These are phyloP conservation scores for Penicillium sclerotiorum DNA, from an alignment of 2,329 filamentous ascomycete genomes.

Conservation along the genomic window DNA sequence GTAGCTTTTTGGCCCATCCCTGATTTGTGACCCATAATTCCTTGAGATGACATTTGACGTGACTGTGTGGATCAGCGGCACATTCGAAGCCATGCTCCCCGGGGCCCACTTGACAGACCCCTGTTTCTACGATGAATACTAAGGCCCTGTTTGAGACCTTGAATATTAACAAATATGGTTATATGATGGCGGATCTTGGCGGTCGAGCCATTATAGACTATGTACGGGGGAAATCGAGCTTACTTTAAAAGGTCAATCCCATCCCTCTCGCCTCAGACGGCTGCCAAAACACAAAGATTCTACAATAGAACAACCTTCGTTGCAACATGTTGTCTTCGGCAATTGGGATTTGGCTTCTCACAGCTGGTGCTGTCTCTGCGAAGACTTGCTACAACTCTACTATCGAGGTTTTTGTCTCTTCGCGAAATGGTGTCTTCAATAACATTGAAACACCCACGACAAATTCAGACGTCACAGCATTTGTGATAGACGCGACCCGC, in stretches of 20 bases:
- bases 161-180: no score
- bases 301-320: neutral
- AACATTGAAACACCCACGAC: slow-evolving; percentile 17
- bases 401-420: slow-evolving; percentile 7
- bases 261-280: neutral
- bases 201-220: neutral
- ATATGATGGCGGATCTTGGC: neutral
- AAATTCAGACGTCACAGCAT: slow-evolving; percentile 17
- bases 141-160: no score
- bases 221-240: neutral
- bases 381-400: slow-evolving; percentile 14
- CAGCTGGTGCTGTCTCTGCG: neutral
- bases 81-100: no score
- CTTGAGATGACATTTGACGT: no score
- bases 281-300: neutral
- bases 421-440: slow-evolving; percentile 14
- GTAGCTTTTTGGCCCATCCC: no score
- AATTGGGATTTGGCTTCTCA: slow-evolving; percentile 9
- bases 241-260: neutral
- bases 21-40: no score
- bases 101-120: no score
- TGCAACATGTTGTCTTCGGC: slow-evolving; percentile 2
- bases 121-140: no score
- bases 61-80: no score
- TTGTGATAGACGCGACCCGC: slow-evolving; percentile 10